phyloP scores from a whole-genome alignment of 441 rosid species.

The Erodium texanum region DNA sequence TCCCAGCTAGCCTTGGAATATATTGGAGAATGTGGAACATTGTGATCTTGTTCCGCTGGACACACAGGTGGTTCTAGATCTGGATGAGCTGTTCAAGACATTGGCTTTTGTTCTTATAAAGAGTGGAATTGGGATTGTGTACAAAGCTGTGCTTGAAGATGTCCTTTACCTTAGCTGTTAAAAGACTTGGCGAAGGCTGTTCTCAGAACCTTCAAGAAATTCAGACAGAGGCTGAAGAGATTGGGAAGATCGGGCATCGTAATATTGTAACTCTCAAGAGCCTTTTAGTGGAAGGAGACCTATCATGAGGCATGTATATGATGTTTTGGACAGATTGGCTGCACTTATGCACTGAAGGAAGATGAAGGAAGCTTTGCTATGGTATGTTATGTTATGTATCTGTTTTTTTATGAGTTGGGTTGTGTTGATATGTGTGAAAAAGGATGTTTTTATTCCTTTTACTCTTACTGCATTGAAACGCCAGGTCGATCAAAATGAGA shows the following conservation, averaged over 20 bases:
- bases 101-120: constrained; percentile 91
- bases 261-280: constrained; percentile 76
- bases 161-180: constrained; percentile 82
- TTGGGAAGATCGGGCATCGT: constrained; percentile 89
- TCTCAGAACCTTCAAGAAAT: constrained; percentile 93
- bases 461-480: too few species aligned
- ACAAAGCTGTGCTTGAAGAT: constrained; percentile 87
- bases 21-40: constrained; percentile 71
- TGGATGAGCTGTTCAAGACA: constrained; percentile 91
- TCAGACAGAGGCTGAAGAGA: constrained; percentile 89
- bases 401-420: too few species aligned
- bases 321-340: too few species aligned
- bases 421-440: too few species aligned
- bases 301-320: too few species aligned
- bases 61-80: constrained; percentile 65
- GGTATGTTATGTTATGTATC: too few species aligned
- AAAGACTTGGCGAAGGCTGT: constrained; percentile 94
- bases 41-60: constrained; percentile 72
- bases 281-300: constrained; percentile 98
- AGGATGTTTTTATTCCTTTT: too few species aligned
- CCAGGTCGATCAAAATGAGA: too few species aligned
- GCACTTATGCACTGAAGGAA: too few species aligned
- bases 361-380: too few species aligned
- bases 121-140: constrained; percentile 90
- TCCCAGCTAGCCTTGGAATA: constrained; percentile 26